A percentile compares a stretch with the other conserved stretches of the same genome.
phyloP scores from a whole-genome alignment of 1,139 yeast genomes.

The Suhomyces choctaworum region DNA sequence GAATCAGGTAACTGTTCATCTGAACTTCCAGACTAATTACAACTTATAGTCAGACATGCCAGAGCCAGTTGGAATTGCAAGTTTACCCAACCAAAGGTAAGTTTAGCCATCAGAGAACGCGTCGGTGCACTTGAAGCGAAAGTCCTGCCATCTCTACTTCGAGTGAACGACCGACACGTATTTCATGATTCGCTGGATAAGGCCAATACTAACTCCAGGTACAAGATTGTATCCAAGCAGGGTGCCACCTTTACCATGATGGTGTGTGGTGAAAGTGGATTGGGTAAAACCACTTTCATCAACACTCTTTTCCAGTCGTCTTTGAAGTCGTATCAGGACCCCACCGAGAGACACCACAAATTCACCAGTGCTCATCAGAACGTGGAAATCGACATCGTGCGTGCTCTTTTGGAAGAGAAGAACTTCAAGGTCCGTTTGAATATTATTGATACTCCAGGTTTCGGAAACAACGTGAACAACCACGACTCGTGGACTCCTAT shows the following conservation, averaged over 20 bases:
- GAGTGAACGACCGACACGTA: no score
- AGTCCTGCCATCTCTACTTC: no score
- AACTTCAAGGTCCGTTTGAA: conserved; percentile 83
- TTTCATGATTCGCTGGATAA: no score
- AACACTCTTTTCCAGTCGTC: conserved; percentile 85
- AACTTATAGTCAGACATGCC: conserved; percentile 18
- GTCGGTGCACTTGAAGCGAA: no score
- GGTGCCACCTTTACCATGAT: conserved; percentile 90
- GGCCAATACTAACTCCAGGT: conserved; percentile 42
- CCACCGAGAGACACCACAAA: conserved; percentile 64
- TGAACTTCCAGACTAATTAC: conserved; percentile 2
- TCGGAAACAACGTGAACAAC: conserved; percentile 95
- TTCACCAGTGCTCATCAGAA: conserved; percentile 72
- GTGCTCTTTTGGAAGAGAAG: conserved; percentile 92
- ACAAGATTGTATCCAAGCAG: conserved; percentile 82
- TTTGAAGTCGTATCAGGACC: conserved; percentile 64
- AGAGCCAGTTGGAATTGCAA: conserved; percentile 79
- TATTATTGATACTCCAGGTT: conserved; percentile 95
- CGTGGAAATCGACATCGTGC: conserved; percentile 84
- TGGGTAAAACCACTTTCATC: conserved; percentile 91
- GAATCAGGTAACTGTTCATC: conserved; percentile 6
- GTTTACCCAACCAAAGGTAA: conserved; percentile 89
- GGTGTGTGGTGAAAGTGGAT: conserved; percentile 96
- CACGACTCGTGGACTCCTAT: conserved; percentile 92
- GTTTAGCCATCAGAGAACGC: no score